phyloP scores from a whole-genome alignment of 805 yeast species.

The Maudiozyma serrabonitensis region DNA sequence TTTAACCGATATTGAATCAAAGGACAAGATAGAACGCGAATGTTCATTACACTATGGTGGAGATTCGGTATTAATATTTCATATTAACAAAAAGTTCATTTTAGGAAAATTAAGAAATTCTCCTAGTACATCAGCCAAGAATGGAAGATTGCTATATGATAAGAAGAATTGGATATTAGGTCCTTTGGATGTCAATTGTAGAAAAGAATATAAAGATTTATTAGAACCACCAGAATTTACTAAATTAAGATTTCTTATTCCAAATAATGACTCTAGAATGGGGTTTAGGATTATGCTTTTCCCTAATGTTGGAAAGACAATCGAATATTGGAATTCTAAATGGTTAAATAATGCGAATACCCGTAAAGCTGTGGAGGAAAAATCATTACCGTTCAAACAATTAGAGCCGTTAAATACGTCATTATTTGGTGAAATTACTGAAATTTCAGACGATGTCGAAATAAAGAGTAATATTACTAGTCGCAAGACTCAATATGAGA shows the following conservation, averaged over 20 bases:
- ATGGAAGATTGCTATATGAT: not conserved
- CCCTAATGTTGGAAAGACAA: constrained; percentile 1
- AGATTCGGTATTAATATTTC: constrained; percentile 11
- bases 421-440: constrained; percentile 2
- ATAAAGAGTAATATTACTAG: constrained; percentile 4
- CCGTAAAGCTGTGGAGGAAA: not conserved
- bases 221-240: constrained; percentile 3
- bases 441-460: not conserved
- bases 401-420: constrained; percentile 2
- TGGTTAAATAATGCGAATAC: constrained; percentile 1
- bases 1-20: not conserved
- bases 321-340: constrained; percentile 4
- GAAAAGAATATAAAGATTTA: not conserved
- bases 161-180: constrained; percentile 4
- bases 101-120: constrained; percentile 3
- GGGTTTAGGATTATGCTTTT: constrained; percentile 9
- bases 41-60: not conserved
- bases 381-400: not conserved
- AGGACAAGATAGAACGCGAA: not conserved
- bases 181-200: constrained; percentile 5
- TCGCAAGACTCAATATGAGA: constrained; percentile 11
- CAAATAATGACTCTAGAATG: not conserved
- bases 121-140: not conserved
- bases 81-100: constrained; percentile 18
- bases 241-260: not conserved